A percentile compares a stretch with the other conserved stretches of the same genome.
phyloP scores from a whole-genome alignment of 208 protist species.

The Wallacemonas rigidus region DNA sequence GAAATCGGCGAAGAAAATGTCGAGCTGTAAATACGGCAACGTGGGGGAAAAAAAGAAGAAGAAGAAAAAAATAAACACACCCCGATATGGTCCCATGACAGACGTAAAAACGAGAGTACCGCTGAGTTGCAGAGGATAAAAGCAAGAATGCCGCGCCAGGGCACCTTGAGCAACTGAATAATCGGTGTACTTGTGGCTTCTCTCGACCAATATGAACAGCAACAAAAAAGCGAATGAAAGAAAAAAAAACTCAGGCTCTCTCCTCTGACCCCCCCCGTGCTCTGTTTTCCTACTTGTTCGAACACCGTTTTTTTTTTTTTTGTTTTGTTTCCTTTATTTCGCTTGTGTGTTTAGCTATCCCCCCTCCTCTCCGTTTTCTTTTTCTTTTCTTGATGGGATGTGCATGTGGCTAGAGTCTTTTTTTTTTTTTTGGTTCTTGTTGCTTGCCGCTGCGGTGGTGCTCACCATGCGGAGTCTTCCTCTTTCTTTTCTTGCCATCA shows the following conservation, averaged over 20 bases:
- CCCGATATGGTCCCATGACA: too few species aligned
- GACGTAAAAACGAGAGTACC: too few species aligned
- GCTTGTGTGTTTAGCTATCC: not conserved
- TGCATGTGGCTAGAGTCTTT: not conserved
- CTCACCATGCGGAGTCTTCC: not conserved
- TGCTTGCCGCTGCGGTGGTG: not conserved
- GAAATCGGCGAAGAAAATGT: constrained; percentile 43
- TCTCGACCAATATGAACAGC: too few species aligned
- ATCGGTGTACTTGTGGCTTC: too few species aligned
- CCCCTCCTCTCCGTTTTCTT: not conserved
- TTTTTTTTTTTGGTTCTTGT: not conserved
- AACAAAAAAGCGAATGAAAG: too few species aligned
- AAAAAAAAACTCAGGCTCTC: too few species aligned
- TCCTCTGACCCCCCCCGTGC: too few species aligned
- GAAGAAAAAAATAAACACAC: not conserved
- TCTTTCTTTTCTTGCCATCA: not conserved
- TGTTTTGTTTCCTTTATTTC: not conserved
- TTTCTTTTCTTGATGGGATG: not conserved
- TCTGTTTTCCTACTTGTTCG: too few species aligned
- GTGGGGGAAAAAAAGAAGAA: not conserved
- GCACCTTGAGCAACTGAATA: too few species aligned
- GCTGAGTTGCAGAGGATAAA: too few species aligned
- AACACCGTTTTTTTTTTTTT: not conserved
- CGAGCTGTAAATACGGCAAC: constrained; percentile 27
- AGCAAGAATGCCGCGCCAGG: too few species aligned